phyloP scores from a whole-genome alignment of 345 rosid species.

The Garcia nutans region DNA sequence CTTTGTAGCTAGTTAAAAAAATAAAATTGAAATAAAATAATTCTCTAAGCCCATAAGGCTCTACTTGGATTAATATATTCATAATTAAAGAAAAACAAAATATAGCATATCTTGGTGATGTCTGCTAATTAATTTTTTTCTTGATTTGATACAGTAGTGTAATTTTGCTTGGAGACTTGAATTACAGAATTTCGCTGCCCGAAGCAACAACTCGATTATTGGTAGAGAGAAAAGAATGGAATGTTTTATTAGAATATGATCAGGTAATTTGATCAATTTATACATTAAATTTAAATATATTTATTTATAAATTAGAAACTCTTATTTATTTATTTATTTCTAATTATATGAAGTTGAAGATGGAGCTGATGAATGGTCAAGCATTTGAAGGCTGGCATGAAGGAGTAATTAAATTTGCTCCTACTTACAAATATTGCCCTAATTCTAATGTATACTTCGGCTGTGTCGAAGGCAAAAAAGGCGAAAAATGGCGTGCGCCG shows the following conservation, averaged over 20 bases:
- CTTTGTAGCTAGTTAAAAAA: conserved; percentile 9
- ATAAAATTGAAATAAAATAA: conserved; percentile 2
- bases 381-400: conserved; percentile 66
- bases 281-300: not conserved
- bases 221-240: conserved; percentile 62
- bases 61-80: conserved; percentile 12
- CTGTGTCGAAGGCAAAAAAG: conserved; percentile 42
- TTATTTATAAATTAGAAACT: not conserved
- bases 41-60: not conserved
- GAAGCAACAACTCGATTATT: conserved; percentile 54
- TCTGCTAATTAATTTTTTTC: conserved; percentile 16
- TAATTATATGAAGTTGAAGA: conserved; percentile 47
- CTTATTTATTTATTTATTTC: not conserved
- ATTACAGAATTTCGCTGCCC: conserved; percentile 70
- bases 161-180: conserved; percentile 73
- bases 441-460: conserved; percentile 68
- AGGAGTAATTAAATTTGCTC: conserved; percentile 61
- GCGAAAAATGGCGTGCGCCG: conserved; percentile 67
- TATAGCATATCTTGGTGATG: conserved; percentile 21
- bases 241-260: conserved; percentile 54
- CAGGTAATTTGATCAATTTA: conserved; percentile 41
- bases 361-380: conserved; percentile 58
- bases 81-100: not conserved
- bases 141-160: conserved; percentile 48
- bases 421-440: conserved; percentile 70